These are phyloP conservation scores for Ricinus communis DNA, from an alignment of 345 rosid species.

Conservation along the genomic window DNA sequence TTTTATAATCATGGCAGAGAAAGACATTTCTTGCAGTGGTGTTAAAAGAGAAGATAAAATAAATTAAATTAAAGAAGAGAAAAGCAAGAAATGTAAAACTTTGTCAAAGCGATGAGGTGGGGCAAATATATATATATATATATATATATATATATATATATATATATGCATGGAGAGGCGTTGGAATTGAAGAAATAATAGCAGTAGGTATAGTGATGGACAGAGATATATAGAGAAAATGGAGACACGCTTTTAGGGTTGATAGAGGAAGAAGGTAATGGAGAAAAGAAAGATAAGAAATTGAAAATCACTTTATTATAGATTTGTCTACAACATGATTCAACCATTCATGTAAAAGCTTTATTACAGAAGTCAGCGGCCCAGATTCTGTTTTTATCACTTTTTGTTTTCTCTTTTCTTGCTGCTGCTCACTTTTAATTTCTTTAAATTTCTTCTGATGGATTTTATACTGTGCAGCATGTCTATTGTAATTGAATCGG, in stretches of 20 bases:
- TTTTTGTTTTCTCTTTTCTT: not conserved
- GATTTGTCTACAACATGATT: constrained; percentile 21
- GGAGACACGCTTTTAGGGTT: constrained; percentile 16
- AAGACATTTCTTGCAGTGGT: not conserved
- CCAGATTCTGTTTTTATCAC: not conserved
- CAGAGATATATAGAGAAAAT: not conserved
- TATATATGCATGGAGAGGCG: not conserved
- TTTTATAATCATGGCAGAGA: constrained; percentile 5
- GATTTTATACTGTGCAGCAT: too few relatives aligned
- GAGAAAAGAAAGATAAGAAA: not conserved
- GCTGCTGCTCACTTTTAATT: not conserved
- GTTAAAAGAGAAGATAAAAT: not conserved
- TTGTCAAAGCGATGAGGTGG: constrained; percentile 25
- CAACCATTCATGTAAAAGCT: constrained; percentile 13
- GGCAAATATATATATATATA: too few relatives aligned
- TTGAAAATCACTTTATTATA: constrained; percentile 16
- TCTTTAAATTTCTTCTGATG: too few relatives aligned
- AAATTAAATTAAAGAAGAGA: not conserved
- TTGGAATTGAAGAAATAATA: constrained; percentile 26
- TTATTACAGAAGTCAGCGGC: constrained; percentile 30
- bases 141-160: too few relatives aligned
- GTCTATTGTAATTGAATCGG: too few relatives aligned
- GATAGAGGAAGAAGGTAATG: constrained; percentile 3
- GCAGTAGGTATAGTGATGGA: not conserved
- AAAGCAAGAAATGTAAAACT: not conserved